Percentiles rank a stretch among this genome's conserved stretches.
phyloP scores from a whole-genome alignment of 805 yeast species.

The Candida boleticola region DNA sequence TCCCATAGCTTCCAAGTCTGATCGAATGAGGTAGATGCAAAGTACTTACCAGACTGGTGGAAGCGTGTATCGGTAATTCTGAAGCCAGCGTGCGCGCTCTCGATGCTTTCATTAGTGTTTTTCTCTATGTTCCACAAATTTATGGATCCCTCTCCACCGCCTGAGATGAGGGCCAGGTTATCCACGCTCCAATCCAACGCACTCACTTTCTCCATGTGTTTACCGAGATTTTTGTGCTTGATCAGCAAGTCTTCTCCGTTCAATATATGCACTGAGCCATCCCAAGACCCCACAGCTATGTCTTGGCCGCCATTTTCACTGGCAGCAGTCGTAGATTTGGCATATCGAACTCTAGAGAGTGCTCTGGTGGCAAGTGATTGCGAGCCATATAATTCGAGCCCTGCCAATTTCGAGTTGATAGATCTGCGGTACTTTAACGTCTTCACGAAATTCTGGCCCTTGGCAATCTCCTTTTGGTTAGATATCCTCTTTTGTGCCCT shows the following conservation, averaged over 20 bases:
- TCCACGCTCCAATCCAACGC: conserved; percentile 65
- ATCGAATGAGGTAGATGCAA: conserved; percentile 78
- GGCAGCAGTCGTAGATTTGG: conserved; percentile 25
- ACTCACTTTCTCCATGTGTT: conserved; percentile 65
- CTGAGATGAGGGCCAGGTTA: conserved; percentile 12
- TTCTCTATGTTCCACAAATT: conserved; percentile 26
- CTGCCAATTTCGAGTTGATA: conserved; percentile 29
- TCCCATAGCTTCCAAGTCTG: conserved; percentile 92
- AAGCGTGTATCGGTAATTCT: conserved; percentile 61
- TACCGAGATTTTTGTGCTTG: conserved; percentile 25
- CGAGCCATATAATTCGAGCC: conserved; percentile 55
- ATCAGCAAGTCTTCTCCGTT: conserved; percentile 35
- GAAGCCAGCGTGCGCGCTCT: conserved; percentile 31
- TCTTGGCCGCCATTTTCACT: not conserved
- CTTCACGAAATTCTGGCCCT: conserved; percentile 35
- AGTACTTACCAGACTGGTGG: conserved; percentile 59
- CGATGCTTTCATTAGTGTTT: conserved; percentile 11
- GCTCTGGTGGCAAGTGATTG: conserved; percentile 73
- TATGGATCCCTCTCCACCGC: not conserved
- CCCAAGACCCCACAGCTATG: conserved; percentile 76
- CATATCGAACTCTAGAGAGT: conserved; percentile 54
- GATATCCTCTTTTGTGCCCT: conserved; percentile 44
- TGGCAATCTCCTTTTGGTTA: conserved; percentile 21
- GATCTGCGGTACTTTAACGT: conserved; percentile 48
- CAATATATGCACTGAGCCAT: conserved; percentile 63